These are phyloP conservation scores for Crithidia mellificae DNA, from an alignment of 208 protist species.

Conservation along the genomic window DNA sequence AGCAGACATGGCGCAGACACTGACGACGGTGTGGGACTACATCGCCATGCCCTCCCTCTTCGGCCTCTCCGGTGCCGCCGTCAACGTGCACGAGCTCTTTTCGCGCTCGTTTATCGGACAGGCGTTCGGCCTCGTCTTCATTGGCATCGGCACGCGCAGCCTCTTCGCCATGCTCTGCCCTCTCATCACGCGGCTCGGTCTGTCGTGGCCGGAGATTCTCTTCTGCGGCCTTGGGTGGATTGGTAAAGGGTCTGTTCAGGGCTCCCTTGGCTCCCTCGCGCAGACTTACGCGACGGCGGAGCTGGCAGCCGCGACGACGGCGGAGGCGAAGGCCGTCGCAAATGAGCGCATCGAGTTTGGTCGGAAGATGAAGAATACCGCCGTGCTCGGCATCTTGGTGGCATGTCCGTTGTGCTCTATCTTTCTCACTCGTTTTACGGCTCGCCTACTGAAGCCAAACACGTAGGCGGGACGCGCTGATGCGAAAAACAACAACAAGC, in stretches of 20 bases:
- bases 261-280: constrained; percentile 36
- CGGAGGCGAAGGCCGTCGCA: constrained; percentile 28
- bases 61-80: constrained; percentile 42
- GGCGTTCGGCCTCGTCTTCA: constrained; percentile 45
- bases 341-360: constrained; percentile 27
- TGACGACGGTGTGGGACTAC: constrained; percentile 59
- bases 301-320: constrained; percentile 27
- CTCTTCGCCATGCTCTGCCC: constrained; percentile 40
- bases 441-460: constrained; percentile 40
- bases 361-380: constrained; percentile 54
- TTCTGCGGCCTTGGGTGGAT: constrained; percentile 61
- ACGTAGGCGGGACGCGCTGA: too few relatives aligned
- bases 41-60: constrained; percentile 64
- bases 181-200: constrained; percentile 33
- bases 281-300: constrained; percentile 35
- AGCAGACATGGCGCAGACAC: constrained; percentile 46
- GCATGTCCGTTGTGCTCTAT: constrained; percentile 64
- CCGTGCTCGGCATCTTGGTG: constrained; percentile 51
- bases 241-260: constrained; percentile 61
- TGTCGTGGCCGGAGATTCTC: constrained; percentile 47
- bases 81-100: constrained; percentile 55
- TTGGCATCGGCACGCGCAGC: constrained; percentile 48
- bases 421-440: constrained; percentile 38
- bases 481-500: too few relatives aligned
- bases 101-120: constrained; percentile 37